These are phyloP conservation scores for Ceratocystis huliohia DNA, from an alignment of 2,329 filamentous ascomycete species.

Conservation along the genomic window DNA sequence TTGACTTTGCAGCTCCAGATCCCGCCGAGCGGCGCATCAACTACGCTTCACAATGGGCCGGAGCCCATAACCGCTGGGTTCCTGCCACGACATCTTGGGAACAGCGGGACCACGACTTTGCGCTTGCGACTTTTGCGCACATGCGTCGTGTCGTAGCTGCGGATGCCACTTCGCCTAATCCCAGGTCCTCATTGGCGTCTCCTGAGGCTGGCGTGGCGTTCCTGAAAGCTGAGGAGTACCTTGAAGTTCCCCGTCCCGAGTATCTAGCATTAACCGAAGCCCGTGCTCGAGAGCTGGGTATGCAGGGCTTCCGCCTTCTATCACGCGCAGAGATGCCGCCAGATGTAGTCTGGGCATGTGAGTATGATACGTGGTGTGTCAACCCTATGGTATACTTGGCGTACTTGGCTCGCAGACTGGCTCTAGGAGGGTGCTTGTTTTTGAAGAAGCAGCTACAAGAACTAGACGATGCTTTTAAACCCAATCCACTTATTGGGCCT, in stretches of 20 bases:
- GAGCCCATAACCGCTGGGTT: constrained; percentile 43
- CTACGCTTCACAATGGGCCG: constrained; percentile 46
- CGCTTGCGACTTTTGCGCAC: constrained; percentile 32
- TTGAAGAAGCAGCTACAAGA: constrained; percentile 29
- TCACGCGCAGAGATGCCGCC: constrained; percentile 30
- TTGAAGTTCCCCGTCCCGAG: constrained; percentile 31
- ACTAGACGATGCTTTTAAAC: constrained; percentile 31
- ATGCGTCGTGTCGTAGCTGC: constrained; percentile 29
- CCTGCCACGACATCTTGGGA: constrained; percentile 28
- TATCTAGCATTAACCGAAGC: constrained; percentile 31
- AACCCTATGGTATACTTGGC: constrained; percentile 43
- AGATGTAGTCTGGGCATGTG: constrained; percentile 35
- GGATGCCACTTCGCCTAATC: constrained; percentile 23
- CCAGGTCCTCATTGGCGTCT: background rate
- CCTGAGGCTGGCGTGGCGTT: constrained; percentile 36
- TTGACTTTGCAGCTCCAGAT: constrained; percentile 33
- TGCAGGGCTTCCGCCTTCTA: constrained; percentile 32
- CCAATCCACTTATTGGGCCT: constrained; percentile 24
- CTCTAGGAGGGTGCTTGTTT: constrained; percentile 26
- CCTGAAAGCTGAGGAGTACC: constrained; percentile 38
- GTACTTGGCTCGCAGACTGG: constrained; percentile 32
- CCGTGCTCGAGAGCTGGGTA: constrained; percentile 27
- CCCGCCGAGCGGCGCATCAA: constrained; percentile 31
- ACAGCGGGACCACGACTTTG: constrained; percentile 33
- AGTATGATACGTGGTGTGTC: constrained; percentile 43